Percentiles rank a stretch among this genome's conserved stretches.
phyloP scores from a whole-genome alignment of 2,329 filamentous ascomycete species.

The Fulvia fulva region DNA sequence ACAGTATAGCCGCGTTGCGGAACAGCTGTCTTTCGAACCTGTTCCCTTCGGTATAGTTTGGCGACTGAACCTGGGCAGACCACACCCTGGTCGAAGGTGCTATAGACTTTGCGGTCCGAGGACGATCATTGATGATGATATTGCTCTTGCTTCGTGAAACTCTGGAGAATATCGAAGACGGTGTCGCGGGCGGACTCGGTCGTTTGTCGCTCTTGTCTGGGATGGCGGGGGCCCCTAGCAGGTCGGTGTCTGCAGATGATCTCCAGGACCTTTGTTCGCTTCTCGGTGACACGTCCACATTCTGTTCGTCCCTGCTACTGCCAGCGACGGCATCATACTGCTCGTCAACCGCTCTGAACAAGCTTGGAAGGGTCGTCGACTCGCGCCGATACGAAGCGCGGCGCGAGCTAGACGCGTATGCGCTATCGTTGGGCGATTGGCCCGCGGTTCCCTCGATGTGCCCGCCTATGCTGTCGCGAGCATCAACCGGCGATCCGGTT shows the following conservation, averaged over 20 bases:
- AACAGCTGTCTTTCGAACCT: slow-evolving; percentile 41
- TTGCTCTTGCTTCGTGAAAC: slow-evolving; percentile 7
- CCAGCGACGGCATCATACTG: slow-evolving; percentile 14
- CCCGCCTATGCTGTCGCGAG: slow-evolving; percentile 16
- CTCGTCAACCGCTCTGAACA: slow-evolving; percentile 17
- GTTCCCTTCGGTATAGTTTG: slow-evolving; percentile 5
- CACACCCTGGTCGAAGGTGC: background rate
- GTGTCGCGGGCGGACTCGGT: slow-evolving; percentile 14
- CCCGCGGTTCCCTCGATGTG: slow-evolving; percentile 3
- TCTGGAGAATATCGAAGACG: slow-evolving; percentile 13
- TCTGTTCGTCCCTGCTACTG: slow-evolving; percentile 1
- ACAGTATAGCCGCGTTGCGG: slow-evolving; percentile 43
- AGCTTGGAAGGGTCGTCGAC: slow-evolving; percentile 25
- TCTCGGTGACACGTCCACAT: background rate
- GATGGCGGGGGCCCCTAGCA: slow-evolving; percentile 22
- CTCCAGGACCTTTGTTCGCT: slow-evolving; percentile 8
- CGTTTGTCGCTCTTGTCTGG: slow-evolving; percentile 2
- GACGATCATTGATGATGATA: slow-evolving; percentile 5
- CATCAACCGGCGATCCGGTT: slow-evolving; percentile 19
- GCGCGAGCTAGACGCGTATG: slow-evolving; percentile 13
- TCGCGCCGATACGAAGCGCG: slow-evolving; percentile 20
- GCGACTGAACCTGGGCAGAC: slow-evolving; percentile 1
- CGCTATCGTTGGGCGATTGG: slow-evolving; percentile 18
- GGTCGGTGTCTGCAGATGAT: slow-evolving; percentile 2
- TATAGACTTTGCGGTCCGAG: slow-evolving; percentile 10